Base-by-base conservation (phyloP, 768 basidiomycete genomes). In the Mycena amicta region DNA sequence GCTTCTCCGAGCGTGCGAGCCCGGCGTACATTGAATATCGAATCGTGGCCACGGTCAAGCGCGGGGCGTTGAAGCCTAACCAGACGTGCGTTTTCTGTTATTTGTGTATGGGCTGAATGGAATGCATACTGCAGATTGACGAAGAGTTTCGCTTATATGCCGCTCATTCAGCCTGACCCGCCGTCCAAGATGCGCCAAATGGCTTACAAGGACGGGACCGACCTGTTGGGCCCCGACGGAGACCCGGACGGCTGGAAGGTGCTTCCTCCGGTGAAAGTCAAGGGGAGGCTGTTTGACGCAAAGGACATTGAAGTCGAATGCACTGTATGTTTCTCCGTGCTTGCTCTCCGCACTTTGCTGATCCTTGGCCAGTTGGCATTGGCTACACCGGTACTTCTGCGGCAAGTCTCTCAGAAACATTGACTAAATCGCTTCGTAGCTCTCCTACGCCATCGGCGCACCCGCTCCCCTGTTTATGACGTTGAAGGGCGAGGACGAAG, bases 1-100 rank as follows among this genome's bases (percentile, higher is more conserved):
- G 72, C 33, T 86, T 84, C 60, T 78, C 81, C 1, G 84, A 86
- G 67, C 74, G 80, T 26, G 82, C 79, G 1, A 81, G 82, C 45
- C 78, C 80, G 1, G 81, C 75, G 16, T 85, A 83, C 60, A 74
- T 86, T 52, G 84, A 86, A 56, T 87, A 86, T 67, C 78, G 75
- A 63, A 63, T 85, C 6, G 67, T 76, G 15, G 80, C 82, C 25
- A 85, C 77, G 1, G 67, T 86, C 29, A 80, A 76, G 63, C 78
- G 83, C 22, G 75, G 79, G 1, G 68, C 76, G 18, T 68, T 87
- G 55, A 79, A 73, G 61, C 75, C 80, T 2, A 80, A 85, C 63
- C 77, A 82, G 55, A 77, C 72, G 85, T 86, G 54, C 49, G 75
- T 46, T 18, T 46, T 46, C 23, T 28, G 31, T 29, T 39, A 31